These are phyloP conservation scores for Hondaea fermentalgiana DNA, from an alignment of 108 stramenopile species.

Conservation along the genomic window DNA sequence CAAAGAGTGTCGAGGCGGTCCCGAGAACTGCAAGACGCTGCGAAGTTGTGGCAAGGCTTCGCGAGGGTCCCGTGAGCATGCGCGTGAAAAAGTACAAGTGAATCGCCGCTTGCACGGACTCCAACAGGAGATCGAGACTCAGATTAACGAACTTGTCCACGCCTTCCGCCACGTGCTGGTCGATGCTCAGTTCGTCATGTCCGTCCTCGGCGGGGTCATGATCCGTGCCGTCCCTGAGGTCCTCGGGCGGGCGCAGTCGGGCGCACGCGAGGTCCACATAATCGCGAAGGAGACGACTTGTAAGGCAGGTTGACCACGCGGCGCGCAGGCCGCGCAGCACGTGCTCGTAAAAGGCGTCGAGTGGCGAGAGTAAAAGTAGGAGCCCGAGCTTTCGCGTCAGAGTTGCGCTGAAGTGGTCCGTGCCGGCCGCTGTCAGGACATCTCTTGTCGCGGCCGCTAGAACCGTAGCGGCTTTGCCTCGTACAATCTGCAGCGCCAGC, in stretches of 20 bases:
- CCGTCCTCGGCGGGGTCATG: background rate
- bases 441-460: background rate
- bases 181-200: constrained; percentile 69
- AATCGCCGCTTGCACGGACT: constrained; percentile 68
- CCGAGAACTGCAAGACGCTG: constrained; percentile 70
- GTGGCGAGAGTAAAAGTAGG: background rate
- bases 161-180: constrained; percentile 90
- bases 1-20: constrained; percentile 51
- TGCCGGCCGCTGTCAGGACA: background rate
- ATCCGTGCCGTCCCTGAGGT: constrained; percentile 18
- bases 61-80: constrained; percentile 79
- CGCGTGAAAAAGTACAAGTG: constrained; percentile 77
- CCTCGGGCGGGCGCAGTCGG: constrained; percentile 24
- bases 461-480: background rate
- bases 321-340: background rate
- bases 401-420: background rate
- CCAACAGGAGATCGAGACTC: constrained; percentile 74
- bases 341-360: background rate
- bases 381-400: background rate
- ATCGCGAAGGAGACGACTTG: background rate
- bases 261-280: background rate
- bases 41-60: constrained; percentile 74
- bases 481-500: background rate
- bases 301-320: background rate
- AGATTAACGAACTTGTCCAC: constrained; percentile 76